phyloP scores from a whole-genome alignment of 2,329 filamentous ascomycete genomes.

The Epichloe glyceriae region DNA sequence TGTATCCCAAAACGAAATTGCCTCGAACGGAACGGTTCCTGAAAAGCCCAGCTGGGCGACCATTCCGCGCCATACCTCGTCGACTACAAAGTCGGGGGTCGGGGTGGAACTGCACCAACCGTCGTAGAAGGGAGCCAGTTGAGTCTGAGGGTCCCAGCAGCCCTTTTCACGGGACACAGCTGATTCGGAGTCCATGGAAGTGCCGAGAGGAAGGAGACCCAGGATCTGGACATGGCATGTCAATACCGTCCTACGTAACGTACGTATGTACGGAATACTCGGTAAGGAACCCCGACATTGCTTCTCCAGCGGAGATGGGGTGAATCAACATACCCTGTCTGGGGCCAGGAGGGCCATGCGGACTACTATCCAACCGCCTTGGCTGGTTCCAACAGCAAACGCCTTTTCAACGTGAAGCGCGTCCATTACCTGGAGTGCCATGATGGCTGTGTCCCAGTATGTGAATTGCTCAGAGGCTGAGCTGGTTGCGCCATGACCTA shows the following conservation, averaged over 20 bases:
- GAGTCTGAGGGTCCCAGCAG: conserved; percentile 34
- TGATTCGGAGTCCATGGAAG: conserved; percentile 41
- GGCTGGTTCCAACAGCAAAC: conserved; percentile 37
- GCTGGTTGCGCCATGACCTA: conserved; percentile 37
- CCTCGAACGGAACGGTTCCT: conserved; percentile 22
- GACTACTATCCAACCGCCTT: conserved; percentile 37
- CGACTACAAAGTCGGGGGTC: conserved; percentile 34
- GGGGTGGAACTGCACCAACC: conserved; percentile 25
- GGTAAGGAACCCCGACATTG: neutral
- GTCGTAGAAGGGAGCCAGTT: conserved; percentile 28
- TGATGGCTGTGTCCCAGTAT: conserved; percentile 41
- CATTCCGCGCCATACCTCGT: conserved; percentile 32
- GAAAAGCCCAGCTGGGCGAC: conserved; percentile 34
- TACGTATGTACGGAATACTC: neutral
- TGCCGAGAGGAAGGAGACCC: conserved; percentile 35
- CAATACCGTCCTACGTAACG: neutral
- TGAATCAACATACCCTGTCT: conserved; percentile 24
- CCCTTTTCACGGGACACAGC: conserved; percentile 29
- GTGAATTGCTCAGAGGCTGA: conserved; percentile 34
- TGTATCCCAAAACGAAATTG: conserved; percentile 30
- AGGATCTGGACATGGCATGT: conserved; percentile 23
- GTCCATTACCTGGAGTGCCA: conserved; percentile 44
- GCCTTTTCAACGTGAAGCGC: conserved; percentile 32
- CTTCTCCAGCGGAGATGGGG: neutral
- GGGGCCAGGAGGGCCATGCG: conserved; percentile 39